Conservation (phyloP, 345 rosid species). For the Cardamine chenopodiifolia region DNA sequence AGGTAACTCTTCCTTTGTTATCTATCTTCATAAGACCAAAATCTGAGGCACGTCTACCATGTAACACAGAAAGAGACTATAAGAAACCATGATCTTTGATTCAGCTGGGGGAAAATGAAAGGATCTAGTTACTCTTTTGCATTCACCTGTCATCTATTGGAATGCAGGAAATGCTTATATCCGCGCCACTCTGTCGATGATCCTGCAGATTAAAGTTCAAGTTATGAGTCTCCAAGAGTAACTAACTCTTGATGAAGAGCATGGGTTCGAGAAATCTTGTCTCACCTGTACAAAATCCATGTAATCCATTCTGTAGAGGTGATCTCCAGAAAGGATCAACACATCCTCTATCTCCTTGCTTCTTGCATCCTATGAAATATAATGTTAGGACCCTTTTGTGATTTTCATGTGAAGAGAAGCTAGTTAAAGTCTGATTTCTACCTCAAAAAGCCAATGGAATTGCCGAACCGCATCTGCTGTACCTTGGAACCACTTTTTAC, state of each 20-base stretch:
- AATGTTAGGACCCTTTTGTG: neutral
- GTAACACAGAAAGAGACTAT: conserved; percentile 35
- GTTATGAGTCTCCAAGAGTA: conserved; percentile 13
- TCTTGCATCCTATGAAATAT: conserved; percentile 58
- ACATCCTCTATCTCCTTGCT: conserved; percentile 88
- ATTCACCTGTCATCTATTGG: conserved; percentile 83
- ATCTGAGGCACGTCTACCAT: conserved; percentile 91
- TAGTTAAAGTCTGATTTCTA: conserved; percentile 26
- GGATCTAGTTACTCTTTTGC: conserved; percentile 1
- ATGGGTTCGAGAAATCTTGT: conserved; percentile 4
- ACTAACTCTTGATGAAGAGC: conserved; percentile 4
- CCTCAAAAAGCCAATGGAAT: conserved; percentile 98
- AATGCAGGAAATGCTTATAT: conserved; percentile 78
- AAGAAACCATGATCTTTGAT: conserved; percentile 35
- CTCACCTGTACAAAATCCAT: conserved; percentile 90
- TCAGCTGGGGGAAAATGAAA: neutral
- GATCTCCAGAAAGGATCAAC: conserved; percentile 91
- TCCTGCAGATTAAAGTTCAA: conserved; percentile 52
- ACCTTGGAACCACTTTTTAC: conserved; percentile 95
- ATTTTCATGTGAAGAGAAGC: conserved; percentile 13
- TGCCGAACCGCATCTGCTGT: conserved; percentile 97
- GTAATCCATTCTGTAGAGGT: conserved; percentile 89
- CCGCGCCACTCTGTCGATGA: conserved; percentile 92
- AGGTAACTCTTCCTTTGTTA: conserved; percentile 75
- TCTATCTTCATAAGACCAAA: conserved; percentile 98